Conservation (phyloP, 441 rosid species). For the Erysimum pusillum region DNA sequence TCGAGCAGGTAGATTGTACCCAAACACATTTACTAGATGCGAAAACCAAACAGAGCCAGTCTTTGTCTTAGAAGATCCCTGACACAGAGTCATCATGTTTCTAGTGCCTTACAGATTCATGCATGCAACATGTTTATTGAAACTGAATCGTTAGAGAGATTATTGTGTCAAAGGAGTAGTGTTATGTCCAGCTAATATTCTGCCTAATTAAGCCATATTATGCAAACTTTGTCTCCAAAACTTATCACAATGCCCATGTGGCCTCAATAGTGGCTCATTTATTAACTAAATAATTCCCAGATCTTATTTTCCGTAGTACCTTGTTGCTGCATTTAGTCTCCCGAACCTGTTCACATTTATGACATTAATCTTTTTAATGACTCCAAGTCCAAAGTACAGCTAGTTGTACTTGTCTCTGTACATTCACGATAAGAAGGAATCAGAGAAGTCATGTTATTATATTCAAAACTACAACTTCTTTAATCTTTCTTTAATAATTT, state of each 20-base stretch:
- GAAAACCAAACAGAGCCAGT: constrained; percentile 11
- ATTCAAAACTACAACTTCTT: constrained; percentile 8
- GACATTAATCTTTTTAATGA: constrained; percentile 30
- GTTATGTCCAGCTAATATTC: constrained; percentile 42
- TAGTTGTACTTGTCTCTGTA: constrained; percentile 45
- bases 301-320: constrained; percentile 48
- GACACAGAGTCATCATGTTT: constrained; percentile 39
- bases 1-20: not conserved
- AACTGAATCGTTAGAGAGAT: constrained; percentile 40
- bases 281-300: constrained; percentile 34
- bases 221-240: constrained; percentile 46
- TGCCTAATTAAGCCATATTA: constrained; percentile 35
- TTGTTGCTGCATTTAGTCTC: constrained; percentile 41
- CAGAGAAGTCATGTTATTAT: constrained; percentile 6
- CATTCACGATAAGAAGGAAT: constrained; percentile 35
- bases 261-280: constrained; percentile 40
- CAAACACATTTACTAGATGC: constrained; percentile 6
- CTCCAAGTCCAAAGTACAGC: constrained; percentile 43
- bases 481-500: not conserved
- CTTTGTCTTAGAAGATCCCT: constrained; percentile 24
- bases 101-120: constrained; percentile 39
- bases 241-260: constrained; percentile 49
- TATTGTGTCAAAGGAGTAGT: constrained; percentile 31
- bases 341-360: constrained; percentile 42
- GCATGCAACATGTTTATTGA: constrained; percentile 30